A percentile compares a stretch with the other conserved stretches of the same genome.
These are phyloP conservation scores for Hygrocybe coccinea DNA, from an alignment of 768 basidiomycete species.

Conservation along the genomic window DNA sequence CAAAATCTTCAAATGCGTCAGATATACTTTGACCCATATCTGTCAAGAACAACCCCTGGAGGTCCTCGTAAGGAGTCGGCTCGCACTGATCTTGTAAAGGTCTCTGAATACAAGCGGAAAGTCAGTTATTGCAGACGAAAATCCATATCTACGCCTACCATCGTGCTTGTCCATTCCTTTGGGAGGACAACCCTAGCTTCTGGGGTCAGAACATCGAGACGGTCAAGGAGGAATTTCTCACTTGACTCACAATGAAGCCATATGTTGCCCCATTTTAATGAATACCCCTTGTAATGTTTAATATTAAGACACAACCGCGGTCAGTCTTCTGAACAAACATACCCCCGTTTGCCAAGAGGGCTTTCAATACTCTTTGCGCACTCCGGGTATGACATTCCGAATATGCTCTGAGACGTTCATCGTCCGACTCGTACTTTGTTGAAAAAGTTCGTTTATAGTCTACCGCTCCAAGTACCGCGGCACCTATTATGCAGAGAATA, in stretches of 20 bases:
- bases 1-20: constrained; percentile 81
- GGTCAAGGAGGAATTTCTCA: neutral
- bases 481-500: constrained; percentile 35
- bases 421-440: constrained; percentile 45
- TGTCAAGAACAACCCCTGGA: constrained; percentile 68
- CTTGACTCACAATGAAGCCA: constrained; percentile 51
- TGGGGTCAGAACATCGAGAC: neutral
- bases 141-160: constrained; percentile 6
- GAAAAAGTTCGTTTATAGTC: constrained; percentile 71
- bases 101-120: constrained; percentile 17
- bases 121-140: neutral
- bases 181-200: constrained; percentile 39
- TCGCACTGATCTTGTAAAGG: constrained; percentile 88
- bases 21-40: constrained; percentile 73
- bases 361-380: constrained; percentile 70
- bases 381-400: constrained; percentile 83
- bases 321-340: constrained; percentile 12
- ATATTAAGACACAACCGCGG: neutral
- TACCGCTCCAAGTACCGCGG: constrained; percentile 57
- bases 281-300: constrained; percentile 54
- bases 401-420: constrained; percentile 49
- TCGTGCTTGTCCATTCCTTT: constrained; percentile 43
- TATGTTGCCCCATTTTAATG: constrained; percentile 88
- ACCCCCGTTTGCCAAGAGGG: constrained; percentile 89
- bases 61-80: constrained; percentile 74